Evolutionary conservation across 2,329 filamentous ascomycete genomes (phyloP).

Genomic region (Epichloe aotearoae): DNA sequence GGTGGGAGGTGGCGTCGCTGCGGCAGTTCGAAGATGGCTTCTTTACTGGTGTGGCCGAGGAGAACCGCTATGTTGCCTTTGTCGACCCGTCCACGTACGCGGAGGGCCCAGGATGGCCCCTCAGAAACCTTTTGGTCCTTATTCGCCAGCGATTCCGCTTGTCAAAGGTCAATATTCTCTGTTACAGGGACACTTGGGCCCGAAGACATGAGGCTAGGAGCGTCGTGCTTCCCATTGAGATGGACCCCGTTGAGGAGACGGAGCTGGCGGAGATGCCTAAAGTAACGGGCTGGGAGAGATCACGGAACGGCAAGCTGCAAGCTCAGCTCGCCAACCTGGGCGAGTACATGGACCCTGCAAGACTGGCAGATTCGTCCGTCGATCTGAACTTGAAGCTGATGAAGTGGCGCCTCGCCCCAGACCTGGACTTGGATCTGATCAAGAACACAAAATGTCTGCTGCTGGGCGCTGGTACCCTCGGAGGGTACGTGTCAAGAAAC

Average conservation of each 20-base stretch:
- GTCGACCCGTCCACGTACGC: conserved; percentile 86
- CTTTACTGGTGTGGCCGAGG: conserved; percentile 57
- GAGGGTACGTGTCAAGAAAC: conserved; percentile 84
- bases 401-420: conserved; percentile 94
- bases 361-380: conserved; percentile 83
- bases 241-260: conserved; percentile 33
- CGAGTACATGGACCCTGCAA: conserved; percentile 84
- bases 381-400: conserved; percentile 96
- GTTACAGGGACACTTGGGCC: conserved; percentile 74
- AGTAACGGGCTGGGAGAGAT: conserved; percentile 90
- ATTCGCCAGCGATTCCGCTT: conserved; percentile 72
- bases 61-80: conserved; percentile 75
- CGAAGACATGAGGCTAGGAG: conserved; percentile 71
- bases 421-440: conserved; percentile 74
- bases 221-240: conserved; percentile 56
- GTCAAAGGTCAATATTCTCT: conserved; percentile 67
- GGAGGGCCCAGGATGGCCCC: conserved; percentile 79
- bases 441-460: conserved; percentile 84
- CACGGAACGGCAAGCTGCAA: conserved; percentile 61
- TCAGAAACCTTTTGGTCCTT: conserved; percentile 78
- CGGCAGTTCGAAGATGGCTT: conserved; percentile 76
- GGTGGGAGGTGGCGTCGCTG: conserved; percentile 67
- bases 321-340: conserved; percentile 70
- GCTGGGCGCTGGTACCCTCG: conserved; percentile 83
- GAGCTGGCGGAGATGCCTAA: conserved; percentile 56